These are phyloP conservation scores for Tolypocladium ovalisporum DNA, from an alignment of 2,329 filamentous ascomycete genomes.

Conservation along the genomic window DNA sequence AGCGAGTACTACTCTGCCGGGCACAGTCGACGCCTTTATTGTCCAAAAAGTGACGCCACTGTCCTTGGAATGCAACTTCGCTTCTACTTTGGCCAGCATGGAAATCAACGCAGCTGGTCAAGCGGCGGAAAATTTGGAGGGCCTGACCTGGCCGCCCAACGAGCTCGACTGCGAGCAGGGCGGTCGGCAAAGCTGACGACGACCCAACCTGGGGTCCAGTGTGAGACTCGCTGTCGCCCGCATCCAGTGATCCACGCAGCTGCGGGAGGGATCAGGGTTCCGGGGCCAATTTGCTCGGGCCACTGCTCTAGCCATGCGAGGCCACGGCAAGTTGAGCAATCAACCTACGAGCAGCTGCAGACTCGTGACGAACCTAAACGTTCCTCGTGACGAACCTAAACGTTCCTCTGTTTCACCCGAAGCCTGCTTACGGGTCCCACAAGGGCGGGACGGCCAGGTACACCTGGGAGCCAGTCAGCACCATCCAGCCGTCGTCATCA, in stretches of 20 bases:
- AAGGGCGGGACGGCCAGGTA: not conserved
- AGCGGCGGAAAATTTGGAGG: not conserved
- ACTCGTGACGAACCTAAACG: not conserved
- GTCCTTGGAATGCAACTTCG: not conserved
- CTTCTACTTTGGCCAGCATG: not conserved
- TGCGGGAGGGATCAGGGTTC: slow-evolving; percentile 5
- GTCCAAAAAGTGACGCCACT: not conserved
- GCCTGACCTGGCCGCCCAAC: not conserved
- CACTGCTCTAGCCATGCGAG: not conserved
- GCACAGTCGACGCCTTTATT: not conserved
- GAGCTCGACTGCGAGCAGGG: not conserved
- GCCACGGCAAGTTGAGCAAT: not conserved
- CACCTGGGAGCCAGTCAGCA: not conserved
- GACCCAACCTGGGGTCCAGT: not conserved
- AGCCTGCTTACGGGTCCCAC: not conserved
- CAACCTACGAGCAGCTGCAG: not conserved
- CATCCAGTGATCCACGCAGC: slow-evolving; percentile 2
- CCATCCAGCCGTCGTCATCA: not conserved
- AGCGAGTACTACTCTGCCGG: not conserved
- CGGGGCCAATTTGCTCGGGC: not conserved
- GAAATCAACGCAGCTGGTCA: not conserved
- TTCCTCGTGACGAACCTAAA: not conserved
- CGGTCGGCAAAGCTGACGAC: not conserved
- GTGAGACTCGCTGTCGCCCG: not conserved
- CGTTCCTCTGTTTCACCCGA: not conserved